Base-by-base conservation (phyloP, 805 yeast species). In the Candida insectalens region DNA sequence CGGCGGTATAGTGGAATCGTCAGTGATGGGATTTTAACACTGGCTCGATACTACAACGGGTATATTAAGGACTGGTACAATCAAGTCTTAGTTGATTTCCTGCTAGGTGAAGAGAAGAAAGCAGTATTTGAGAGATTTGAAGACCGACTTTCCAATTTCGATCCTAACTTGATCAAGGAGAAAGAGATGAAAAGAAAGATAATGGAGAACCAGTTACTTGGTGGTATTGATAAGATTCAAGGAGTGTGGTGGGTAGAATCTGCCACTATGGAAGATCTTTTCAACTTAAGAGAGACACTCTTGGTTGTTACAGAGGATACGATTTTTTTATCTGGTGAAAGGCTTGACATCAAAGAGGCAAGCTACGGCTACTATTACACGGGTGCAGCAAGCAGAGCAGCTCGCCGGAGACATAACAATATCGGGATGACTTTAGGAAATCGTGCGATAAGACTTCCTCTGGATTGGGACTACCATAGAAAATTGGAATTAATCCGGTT, bases 21-120 rank as follows among this genome's bases (percentile, higher is more conserved):
- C 19, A 63, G 54, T 19, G 72, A 66, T 43, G 71, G 52, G 4
- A 23, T 61, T 30, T 42, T 64, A 33, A 60, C 69, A 1, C 35
- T 67, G 36, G 55, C 65, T 2, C 44, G 72, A 28, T 65, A 62
- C 37, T 66, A 59, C 36, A 55, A 63, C 25, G 70, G 69, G 1
- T 58, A 55, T 34, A 49, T 67, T n/a, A 50, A 60, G 17, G 72
- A 67, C 45, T 67, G 53, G 40, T 64, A 60, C 49, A 53, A 52
- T 25, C 72, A 67, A 39, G 63, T 67, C 12, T 47, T 62, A 27
- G 48, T 67, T 27, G 71, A 67, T 40, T 64, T 52, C 33, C 23
- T 65, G 1, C 41, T 63, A 4, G 70, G 71, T 1, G 50, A 53
- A 27, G 57, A 52, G 6, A 30, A 26, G 3, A 41, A 41, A 15